A percentile compares a stretch with the other conserved stretches of the same genome.
Conservation (phyloP, 1,284 basidiomycete genomes). For the Cutaneotrichosporon arboriforme region DNA sequence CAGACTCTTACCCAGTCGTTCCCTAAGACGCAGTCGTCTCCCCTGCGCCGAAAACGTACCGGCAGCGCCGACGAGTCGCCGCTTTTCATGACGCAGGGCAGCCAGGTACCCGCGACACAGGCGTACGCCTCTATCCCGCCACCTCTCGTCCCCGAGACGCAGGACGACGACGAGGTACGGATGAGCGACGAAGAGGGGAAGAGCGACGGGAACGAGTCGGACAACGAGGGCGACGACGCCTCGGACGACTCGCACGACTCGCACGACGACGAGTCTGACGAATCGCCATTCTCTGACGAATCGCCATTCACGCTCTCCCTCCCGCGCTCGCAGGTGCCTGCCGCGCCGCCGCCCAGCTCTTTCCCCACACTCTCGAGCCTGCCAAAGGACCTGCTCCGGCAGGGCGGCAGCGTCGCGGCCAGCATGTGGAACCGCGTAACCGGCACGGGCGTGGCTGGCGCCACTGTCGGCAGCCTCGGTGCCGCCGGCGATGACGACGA, state of each 20-base stretch:
- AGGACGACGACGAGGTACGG: not conserved
- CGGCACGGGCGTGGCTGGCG: not conserved
- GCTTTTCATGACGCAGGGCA: slow-evolving; percentile 29
- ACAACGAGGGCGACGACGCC: not conserved
- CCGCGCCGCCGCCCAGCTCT: not conserved
- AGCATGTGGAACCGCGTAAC: slow-evolving; percentile 3
- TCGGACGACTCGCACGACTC: not conserved
- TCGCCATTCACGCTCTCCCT: too few relatives aligned
- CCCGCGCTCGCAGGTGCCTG: not conserved
- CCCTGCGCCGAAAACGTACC: not conserved
- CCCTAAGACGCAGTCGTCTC: slow-evolving; percentile 18
- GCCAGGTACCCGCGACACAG: slow-evolving; percentile 28
- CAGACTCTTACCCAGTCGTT: not conserved
- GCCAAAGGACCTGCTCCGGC: slow-evolving; percentile 13
- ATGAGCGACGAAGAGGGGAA: too few relatives aligned
- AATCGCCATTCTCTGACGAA: not conserved
- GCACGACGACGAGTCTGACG: not conserved
- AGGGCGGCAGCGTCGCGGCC: slow-evolving; percentile 5
- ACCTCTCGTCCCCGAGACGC: slow-evolving; percentile 20
- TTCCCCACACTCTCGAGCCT: slow-evolving; percentile 15
- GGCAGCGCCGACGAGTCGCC: slow-evolving; percentile 8
- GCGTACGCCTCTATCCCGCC: slow-evolving; percentile 21
- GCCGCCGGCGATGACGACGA: not conserved
- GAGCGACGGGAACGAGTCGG: too few relatives aligned
- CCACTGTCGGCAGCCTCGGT: not conserved